phyloP scores from a whole-genome alignment of 2,329 filamentous ascomycete species.

The Tolypocladium amazonense region DNA sequence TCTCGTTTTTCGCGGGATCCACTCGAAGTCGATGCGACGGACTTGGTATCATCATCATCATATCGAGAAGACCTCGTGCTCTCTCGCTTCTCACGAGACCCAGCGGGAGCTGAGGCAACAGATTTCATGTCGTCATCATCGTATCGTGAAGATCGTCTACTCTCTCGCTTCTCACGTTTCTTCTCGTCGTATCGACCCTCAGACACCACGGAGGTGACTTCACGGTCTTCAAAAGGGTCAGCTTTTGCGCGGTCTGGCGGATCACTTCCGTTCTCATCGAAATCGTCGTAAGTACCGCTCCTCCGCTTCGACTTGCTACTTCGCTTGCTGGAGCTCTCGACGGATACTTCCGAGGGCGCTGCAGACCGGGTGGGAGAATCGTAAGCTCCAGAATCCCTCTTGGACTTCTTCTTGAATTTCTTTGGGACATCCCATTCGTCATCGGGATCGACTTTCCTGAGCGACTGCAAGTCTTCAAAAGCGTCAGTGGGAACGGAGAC shows the following conservation, averaged over 20 bases:
- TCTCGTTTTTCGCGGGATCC: constrained; percentile 19
- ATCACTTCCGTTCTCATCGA: constrained; percentile 21
- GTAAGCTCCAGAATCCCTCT: constrained; percentile 17
- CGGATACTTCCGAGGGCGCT: constrained; percentile 25
- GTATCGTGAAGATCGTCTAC: constrained; percentile 4
- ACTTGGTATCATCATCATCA: constrained; percentile 24
- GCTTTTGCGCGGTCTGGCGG: constrained; percentile 25
- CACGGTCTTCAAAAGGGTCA: constrained; percentile 32
- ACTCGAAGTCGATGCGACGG: not conserved
- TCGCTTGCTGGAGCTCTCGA: constrained; percentile 24
- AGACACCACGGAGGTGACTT: constrained; percentile 39
- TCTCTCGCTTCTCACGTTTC: constrained; percentile 20
- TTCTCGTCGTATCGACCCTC: constrained; percentile 25
- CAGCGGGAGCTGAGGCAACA: constrained; percentile 13
- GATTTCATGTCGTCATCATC: constrained; percentile 39
- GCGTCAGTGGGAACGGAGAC: constrained; percentile 18
- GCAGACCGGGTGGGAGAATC: constrained; percentile 22
- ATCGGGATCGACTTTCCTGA: constrained; percentile 8
- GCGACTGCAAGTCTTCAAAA: constrained; percentile 14
- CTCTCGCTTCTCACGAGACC: constrained; percentile 4
- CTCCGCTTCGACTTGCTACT: constrained; percentile 28
- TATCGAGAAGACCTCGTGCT: constrained; percentile 17
- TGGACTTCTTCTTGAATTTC: constrained; percentile 24
- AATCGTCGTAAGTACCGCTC: constrained; percentile 24
- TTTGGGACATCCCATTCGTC: constrained; percentile 26